Evolutionary conservation across 2,329 filamentous ascomycete genomes (phyloP).

Genomic region (Claviceps monticola): DNA sequence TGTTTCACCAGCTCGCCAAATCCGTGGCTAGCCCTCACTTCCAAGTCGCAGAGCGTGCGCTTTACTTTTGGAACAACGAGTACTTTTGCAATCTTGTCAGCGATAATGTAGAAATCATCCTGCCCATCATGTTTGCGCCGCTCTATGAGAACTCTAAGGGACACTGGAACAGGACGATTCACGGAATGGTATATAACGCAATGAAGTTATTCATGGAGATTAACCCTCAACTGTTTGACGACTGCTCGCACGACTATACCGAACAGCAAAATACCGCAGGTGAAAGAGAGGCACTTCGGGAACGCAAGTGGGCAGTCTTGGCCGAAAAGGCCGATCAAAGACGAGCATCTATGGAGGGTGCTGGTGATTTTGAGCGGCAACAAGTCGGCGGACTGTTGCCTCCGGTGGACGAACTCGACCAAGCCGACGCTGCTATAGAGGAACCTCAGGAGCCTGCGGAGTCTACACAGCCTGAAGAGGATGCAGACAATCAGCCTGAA

Average conservation of each 20-base stretch:
- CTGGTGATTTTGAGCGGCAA: conserved; percentile 19
- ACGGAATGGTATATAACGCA: conserved; percentile 98
- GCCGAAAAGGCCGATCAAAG: conserved; percentile 64
- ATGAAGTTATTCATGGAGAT: conserved; percentile 99
- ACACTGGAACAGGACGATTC: conserved; percentile 99
- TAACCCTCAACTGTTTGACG: conserved; percentile 94
- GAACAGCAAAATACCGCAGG: conserved; percentile 88
- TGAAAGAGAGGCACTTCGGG: conserved; percentile 66
- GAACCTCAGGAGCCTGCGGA: conserved; percentile 81
- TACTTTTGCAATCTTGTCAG: conserved; percentile 99
- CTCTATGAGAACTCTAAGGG: conserved; percentile 98
- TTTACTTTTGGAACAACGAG: conserved; percentile 99
- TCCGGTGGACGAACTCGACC: conserved; percentile 62
- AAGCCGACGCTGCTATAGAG: conserved; percentile 65
- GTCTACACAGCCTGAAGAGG: conserved; percentile 81
- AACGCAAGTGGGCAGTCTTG: conserved; percentile 81
- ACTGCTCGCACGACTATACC: conserved; percentile 96
- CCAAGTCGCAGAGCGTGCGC: conserved; percentile 89
- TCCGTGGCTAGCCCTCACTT: conserved; percentile 98
- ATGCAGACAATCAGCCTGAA: conserved; percentile 40
- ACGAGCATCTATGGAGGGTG: conserved; percentile 28
- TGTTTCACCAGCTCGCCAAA: conserved; percentile 95
- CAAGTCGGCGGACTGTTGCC: conserved; percentile 28
- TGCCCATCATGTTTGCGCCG: conserved; percentile 98
- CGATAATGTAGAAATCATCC: conserved; percentile 95